phyloP scores from a whole-genome alignment of 129 eudicot genomes.

The Flaveria sonorensis region DNA sequence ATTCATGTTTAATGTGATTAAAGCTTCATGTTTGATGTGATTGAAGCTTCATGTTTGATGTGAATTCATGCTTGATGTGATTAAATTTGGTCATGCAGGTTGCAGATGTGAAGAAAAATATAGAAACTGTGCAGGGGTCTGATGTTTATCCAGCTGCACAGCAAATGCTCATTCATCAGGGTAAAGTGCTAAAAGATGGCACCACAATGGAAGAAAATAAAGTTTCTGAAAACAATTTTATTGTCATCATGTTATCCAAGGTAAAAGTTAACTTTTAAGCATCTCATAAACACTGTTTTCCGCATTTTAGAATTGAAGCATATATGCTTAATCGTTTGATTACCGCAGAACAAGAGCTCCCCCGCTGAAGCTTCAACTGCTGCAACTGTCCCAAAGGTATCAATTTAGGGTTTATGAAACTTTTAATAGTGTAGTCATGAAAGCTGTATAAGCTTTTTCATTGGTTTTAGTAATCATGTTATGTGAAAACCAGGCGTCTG shows the following conservation, averaged over 20 bases:
- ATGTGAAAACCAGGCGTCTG: conserved; percentile 43
- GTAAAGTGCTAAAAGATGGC: conserved; percentile 80
- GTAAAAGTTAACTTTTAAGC: conserved; percentile 31
- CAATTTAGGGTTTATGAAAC: not conserved
- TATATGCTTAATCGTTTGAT: not conserved
- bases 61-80: not conserved
- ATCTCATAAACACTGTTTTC: not conserved
- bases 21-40: not conserved
- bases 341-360: conserved; percentile 56
- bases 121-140: conserved; percentile 70
- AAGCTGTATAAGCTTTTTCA: not conserved
- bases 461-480: not conserved
- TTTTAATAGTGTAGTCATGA: not conserved
- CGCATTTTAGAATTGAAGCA: not conserved
- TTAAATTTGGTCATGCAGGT: conserved; percentile 43
- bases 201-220: conserved; percentile 75
- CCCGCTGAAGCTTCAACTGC: conserved; percentile 65
- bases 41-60: not conserved
- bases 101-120: conserved; percentile 71
- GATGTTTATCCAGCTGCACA: conserved; percentile 70
- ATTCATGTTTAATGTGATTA: not conserved
- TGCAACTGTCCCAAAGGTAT: conserved; percentile 41
- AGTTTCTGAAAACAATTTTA: conserved; percentile 68
- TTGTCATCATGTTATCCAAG: conserved; percentile 80
- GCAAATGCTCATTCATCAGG: conserved; percentile 79